Percentiles rank a stretch among this genome's conserved stretches.
Conservation (phyloP, 805 yeast genomes). For the Scheffersomyces stipitis region DNA sequence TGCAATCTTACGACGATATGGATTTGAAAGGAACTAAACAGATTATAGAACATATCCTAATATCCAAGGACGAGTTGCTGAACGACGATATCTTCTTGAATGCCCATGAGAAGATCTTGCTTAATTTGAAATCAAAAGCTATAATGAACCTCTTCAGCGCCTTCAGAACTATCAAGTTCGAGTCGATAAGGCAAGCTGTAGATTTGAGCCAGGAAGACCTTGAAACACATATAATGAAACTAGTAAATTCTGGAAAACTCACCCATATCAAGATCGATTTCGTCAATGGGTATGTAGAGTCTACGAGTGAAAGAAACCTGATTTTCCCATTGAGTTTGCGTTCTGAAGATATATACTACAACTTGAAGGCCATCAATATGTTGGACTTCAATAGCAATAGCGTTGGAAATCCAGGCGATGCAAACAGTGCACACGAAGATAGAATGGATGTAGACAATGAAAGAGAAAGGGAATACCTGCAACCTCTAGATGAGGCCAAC, state of each 20-base stretch:
- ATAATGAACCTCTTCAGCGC: constrained; percentile 29
- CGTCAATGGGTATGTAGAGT: constrained; percentile 18
- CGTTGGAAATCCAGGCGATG: too few species aligned
- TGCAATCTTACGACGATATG: constrained; percentile 30
- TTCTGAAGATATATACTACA: constrained; percentile 20
- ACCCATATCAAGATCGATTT: constrained; percentile 30
- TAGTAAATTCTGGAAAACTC: constrained; percentile 31
- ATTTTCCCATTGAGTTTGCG: constrained; percentile 19
- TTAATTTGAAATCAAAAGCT: constrained; percentile 32
- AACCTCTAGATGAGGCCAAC: background rate
- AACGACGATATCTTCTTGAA: constrained; percentile 29
- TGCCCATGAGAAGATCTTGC: constrained; percentile 25
- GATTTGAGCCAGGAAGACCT: constrained; percentile 20
- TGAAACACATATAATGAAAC: constrained; percentile 25
- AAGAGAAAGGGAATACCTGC: constrained; percentile 1
- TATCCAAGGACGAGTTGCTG: constrained; percentile 22
- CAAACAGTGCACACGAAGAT: constrained; percentile 5
- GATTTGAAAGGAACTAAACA: constrained; percentile 20
- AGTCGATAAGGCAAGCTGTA: constrained; percentile 21
- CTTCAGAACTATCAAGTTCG: constrained; percentile 28
- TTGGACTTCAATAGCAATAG: too few species aligned
- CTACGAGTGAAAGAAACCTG: constrained; percentile 4
- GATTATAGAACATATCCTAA: constrained; percentile 15
- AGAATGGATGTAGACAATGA: constrained; percentile 16
- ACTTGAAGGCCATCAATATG: constrained; percentile 12